Conservation (phyloP, 2,329 filamentous ascomycete species). For the Aspergillus amoenus region DNA sequence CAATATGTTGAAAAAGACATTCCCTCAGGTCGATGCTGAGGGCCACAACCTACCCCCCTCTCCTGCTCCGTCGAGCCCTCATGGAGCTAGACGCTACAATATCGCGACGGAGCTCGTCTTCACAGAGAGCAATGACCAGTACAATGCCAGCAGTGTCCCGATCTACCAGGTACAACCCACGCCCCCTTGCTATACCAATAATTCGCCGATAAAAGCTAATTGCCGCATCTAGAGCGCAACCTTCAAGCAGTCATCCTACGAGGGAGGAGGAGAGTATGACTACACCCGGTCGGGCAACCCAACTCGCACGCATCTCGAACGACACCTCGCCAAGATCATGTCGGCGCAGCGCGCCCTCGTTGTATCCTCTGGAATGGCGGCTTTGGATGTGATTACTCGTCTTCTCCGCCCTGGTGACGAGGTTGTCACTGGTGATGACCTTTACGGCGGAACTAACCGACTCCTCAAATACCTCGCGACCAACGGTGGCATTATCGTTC, state of each 20-base stretch:
- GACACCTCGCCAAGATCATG: constrained; percentile 99
- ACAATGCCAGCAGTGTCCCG: constrained; percentile 91
- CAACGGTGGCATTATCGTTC: constrained; percentile 87
- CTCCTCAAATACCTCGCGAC: constrained; percentile 87
- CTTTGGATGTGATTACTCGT: constrained; percentile 91
- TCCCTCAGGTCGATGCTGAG: constrained; percentile 70
- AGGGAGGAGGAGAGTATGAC: constrained; percentile 87
- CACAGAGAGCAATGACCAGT: constrained; percentile 94
- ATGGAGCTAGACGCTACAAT: constrained; percentile 82
- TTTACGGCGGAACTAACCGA: constrained; percentile 94
- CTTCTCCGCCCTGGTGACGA: constrained; percentile 90
- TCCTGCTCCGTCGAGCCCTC: constrained; percentile 86
- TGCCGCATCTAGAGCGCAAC: constrained; percentile 68
- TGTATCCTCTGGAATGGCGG: constrained; percentile 96
- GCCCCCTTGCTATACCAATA: not conserved
- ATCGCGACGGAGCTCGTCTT: constrained; percentile 95
- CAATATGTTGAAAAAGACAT: constrained; percentile 48
- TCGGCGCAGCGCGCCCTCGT: constrained; percentile 86
- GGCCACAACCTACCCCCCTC: constrained; percentile 86
- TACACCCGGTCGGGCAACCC: constrained; percentile 98
- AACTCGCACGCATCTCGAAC: constrained; percentile 91
- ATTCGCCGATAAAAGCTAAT: constrained; percentile 1
- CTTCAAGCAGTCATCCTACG: constrained; percentile 87
- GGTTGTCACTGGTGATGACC: constrained; percentile 93
- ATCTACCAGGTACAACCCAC: constrained; percentile 75